Base-by-base conservation (phyloP, 2,329 filamentous ascomycete genomes). In the Capronia coronata region DNA sequence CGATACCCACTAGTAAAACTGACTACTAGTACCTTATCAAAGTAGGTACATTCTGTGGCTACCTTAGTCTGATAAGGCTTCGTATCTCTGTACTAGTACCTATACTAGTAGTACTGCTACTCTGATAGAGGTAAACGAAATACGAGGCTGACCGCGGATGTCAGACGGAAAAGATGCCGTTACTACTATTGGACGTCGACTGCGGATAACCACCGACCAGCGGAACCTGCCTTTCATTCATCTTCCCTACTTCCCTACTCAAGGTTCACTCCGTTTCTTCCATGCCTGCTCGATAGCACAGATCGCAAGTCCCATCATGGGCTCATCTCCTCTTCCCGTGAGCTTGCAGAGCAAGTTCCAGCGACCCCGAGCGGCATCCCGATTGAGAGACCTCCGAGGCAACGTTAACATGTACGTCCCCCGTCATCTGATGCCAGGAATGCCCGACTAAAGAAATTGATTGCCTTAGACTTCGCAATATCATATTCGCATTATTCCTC, bases 401-500 rank as follows among this genome's bases (percentile, higher is more conserved):
- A 71, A 71, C 51, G 50, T 74, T 27, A 69, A 72, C 51, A 62
- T 72, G 70, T 72, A 65, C 61, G 70, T 64, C 49, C 25, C n/a
- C 22, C 40, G 27, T 5, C n/a, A n/a, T 13, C 13, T 41, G 25
- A 27, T 5, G 5, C 6, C 25, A 27, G 10, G 25, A 27, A 27
- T 27, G 25, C 25, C 25, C 25, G 10, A 27, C 16, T 43, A 2
- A n/a, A 51, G 2, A 18, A 14, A 14, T 35, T 14, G 23, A 43
- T 30, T 23, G 21, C 13, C 10, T 35, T 58, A 91, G 87, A 52
- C 64, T 95, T 54, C 86, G 87, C 47, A 94, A 96, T 66, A 74
- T 96, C 52, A 74, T 97, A 61, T 94, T 97, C 68, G 76, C 90
- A 64, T 78, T 94, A 61, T 96, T 97, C 71, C 67, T 96, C 52